Conservation (phyloP, 78 protist species). For the Dictyostelium firmibasis region DNA sequence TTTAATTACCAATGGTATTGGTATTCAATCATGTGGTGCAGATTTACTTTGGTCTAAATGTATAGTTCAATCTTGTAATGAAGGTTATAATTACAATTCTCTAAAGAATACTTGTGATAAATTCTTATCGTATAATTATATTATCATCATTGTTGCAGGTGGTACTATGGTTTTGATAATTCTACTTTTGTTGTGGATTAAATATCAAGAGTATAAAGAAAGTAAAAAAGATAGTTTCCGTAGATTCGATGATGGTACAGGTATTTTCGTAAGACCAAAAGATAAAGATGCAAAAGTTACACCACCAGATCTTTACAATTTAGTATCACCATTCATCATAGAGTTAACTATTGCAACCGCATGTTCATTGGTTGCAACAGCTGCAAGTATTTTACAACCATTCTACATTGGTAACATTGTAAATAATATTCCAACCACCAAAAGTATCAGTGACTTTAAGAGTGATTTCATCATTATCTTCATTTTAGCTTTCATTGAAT, state of each 20-base stretch:
- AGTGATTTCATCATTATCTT: conserved; percentile 42
- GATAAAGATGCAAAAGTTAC: conserved; percentile 39
- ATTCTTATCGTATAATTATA: conserved; percentile 55
- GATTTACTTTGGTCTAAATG: conserved; percentile 20
- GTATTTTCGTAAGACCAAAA: conserved; percentile 12
- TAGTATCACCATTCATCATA: conserved; percentile 52
- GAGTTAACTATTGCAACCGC: conserved; percentile 21
- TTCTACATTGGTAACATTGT: conserved; percentile 67
- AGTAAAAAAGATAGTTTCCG: neutral
- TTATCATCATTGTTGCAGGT: conserved; percentile 72
- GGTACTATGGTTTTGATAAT: conserved; percentile 38
- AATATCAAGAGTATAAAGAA: conserved; percentile 24
- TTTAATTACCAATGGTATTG: conserved; percentile 38
- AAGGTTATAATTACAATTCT: conserved; percentile 50
- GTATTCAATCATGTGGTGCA: neutral
- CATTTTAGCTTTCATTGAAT: conserved; percentile 57
- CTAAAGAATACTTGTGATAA: conserved; percentile 13
- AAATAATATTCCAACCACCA: conserved; percentile 49
- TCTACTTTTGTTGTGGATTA: neutral
- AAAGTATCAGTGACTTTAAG: neutral
- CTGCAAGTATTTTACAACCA: conserved; percentile 63
- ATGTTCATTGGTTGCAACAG: conserved; percentile 60
- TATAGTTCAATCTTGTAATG: conserved; percentile 22
- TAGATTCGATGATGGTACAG: conserved; percentile 4
- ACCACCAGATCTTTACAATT: conserved; percentile 36